phyloP scores from a whole-genome alignment of 371 early-diverging fungal species.

The Circinella minor region DNA sequence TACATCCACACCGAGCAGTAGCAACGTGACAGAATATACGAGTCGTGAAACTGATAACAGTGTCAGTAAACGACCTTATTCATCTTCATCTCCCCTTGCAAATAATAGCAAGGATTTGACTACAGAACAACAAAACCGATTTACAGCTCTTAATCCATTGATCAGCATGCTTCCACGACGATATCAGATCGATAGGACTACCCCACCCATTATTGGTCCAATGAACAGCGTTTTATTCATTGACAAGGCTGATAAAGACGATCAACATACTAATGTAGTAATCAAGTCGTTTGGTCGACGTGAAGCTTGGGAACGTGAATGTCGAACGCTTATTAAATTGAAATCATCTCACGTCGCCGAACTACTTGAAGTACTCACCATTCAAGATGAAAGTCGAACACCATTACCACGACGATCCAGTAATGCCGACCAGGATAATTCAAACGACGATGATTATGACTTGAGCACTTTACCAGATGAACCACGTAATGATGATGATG shows the following conservation, averaged over 20 bases:
- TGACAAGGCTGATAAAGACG: conserved; percentile 14
- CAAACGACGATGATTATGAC: conserved; percentile 9
- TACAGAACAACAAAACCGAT: conserved; percentile 7
- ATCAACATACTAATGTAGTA: conserved; percentile 15
- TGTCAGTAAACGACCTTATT: neutral
- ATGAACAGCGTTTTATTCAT: conserved; percentile 47
- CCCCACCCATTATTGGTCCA: conserved; percentile 41
- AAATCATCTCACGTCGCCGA: conserved; percentile 44
- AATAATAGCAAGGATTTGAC: neutral
- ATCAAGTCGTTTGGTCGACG: conserved; percentile 53
- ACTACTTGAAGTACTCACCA: conserved; percentile 51
- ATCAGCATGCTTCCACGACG: conserved; percentile 37
- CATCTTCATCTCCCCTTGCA: neutral
- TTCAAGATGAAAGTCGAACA: conserved; percentile 33
- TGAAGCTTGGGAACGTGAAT: conserved; percentile 59
- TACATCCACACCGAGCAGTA: neutral
- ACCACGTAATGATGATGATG: conserved; percentile 20
- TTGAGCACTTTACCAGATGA: neutral
- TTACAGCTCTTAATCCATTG: conserved; percentile 16
- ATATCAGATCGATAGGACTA: conserved; percentile 35
- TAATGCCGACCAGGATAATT: conserved; percentile 7
- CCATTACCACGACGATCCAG: conserved; percentile 6
- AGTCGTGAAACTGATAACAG: neutral
- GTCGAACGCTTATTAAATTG: conserved; percentile 42
- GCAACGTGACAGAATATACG: neutral